These are phyloP conservation scores for Annulohypoxylon truncatum DNA, from an alignment of 2,329 filamentous ascomycete species.

Conservation along the genomic window DNA sequence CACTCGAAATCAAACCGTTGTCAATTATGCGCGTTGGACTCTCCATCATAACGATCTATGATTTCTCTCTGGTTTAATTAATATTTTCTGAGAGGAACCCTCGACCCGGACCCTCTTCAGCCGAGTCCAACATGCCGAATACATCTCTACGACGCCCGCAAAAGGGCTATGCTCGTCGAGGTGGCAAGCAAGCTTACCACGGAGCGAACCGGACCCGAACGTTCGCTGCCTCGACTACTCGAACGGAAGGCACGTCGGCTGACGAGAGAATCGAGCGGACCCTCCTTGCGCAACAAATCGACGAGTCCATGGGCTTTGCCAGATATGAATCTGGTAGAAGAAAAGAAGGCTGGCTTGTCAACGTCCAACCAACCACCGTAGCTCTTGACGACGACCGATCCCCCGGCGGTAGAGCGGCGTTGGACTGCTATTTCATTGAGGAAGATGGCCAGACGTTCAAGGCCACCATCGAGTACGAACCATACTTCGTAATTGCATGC, in stretches of 20 bases:
- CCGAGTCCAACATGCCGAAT: conserved; percentile 65
- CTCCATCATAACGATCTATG: conserved; percentile 1
- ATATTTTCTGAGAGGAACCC: neutral
- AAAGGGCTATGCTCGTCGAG: conserved; percentile 76
- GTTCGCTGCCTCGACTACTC: conserved; percentile 79
- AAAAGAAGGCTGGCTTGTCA: conserved; percentile 91
- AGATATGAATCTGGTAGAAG: conserved; percentile 87
- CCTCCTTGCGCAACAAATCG: conserved; percentile 85
- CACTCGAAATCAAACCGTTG: neutral
- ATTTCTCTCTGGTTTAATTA: conserved; percentile 1
- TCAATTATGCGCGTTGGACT: conserved; percentile 24
- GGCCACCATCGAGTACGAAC: conserved; percentile 94
- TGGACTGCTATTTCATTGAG: conserved; percentile 98
- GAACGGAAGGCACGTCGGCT: conserved; percentile 86
- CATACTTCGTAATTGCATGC: conserved; percentile 93
- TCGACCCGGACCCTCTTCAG: conserved; percentile 3
- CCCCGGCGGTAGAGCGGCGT: conserved; percentile 84
- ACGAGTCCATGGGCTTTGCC: conserved; percentile 93
- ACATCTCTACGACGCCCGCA: conserved; percentile 69
- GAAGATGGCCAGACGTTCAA: conserved; percentile 93
- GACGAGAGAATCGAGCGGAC: conserved; percentile 93
- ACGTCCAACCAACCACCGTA: conserved; percentile 89
- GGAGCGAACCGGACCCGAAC: conserved; percentile 76
- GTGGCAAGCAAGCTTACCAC: conserved; percentile 75
- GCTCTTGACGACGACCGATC: conserved; percentile 79